Evolutionary conservation across 176 grass and related monocot genomes (phyloP).

Genomic region (Lolium multiflorum): DNA sequence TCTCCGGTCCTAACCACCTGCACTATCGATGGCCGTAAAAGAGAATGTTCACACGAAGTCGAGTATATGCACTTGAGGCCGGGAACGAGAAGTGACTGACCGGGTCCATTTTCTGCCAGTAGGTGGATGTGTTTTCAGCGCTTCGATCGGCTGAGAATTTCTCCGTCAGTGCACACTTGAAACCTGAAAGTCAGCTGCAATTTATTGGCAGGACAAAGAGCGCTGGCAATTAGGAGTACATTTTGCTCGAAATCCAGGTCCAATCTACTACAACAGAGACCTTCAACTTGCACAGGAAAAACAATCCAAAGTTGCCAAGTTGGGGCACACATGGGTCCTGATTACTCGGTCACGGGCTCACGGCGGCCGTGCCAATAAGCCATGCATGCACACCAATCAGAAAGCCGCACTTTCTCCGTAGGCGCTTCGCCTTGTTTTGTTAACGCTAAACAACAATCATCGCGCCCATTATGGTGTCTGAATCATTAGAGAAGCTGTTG

Average conservation of each 20-base stretch:
- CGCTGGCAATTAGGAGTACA: background rate
- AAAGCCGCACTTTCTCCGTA: slow-evolving; percentile 16
- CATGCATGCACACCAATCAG: background rate
- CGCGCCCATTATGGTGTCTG: background rate
- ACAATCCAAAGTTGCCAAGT: background rate
- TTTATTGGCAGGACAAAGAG: background rate
- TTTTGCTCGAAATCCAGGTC: background rate
- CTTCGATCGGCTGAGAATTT: background rate
- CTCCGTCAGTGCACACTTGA: background rate
- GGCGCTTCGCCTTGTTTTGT: slow-evolving; percentile 21
- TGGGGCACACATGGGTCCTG: slow-evolving; percentile 26
- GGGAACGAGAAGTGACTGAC: background rate
- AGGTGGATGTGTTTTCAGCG: slow-evolving; percentile 19
- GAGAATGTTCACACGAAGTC: slow-evolving; percentile 25
- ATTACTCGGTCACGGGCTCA: no score
- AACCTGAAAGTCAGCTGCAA: background rate
- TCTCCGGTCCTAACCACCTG: background rate
- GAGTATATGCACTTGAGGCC: background rate
- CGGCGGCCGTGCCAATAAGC: background rate
- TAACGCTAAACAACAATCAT: slow-evolving; percentile 31
- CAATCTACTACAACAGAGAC: no score
- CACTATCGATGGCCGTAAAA: background rate
- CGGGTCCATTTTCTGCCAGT: background rate
- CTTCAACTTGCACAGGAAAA: no score
- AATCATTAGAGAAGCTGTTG: background rate